Conservation (phyloP, 2,329 filamentous ascomycete species). For the Xylogone sp. region DNA sequence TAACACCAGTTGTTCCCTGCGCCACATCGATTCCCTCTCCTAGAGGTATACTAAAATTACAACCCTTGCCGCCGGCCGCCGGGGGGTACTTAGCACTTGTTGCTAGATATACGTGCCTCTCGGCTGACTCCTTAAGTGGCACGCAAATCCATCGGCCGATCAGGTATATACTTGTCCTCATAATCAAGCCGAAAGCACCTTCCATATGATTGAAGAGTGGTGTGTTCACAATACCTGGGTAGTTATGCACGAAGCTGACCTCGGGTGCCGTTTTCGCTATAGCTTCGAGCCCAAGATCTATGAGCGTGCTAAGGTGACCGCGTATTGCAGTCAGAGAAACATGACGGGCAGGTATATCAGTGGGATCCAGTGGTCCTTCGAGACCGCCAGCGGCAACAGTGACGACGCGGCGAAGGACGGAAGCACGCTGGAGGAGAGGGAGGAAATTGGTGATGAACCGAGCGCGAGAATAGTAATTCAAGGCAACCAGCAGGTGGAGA, state of each 20-base stretch:
- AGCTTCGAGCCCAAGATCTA: conserved; percentile 42
- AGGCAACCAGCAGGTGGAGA: conserved; percentile 42
- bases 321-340: conserved; percentile 32
- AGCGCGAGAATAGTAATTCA: conserved; percentile 52
- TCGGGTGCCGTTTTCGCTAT: conserved; percentile 40
- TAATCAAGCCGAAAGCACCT: conserved; percentile 23
- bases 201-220: conserved; percentile 14
- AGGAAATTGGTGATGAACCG: conserved; percentile 53
- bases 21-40: too few species aligned
- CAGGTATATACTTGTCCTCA: background rate
- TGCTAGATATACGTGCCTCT: conserved; percentile 20
- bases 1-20: conserved; percentile 25
- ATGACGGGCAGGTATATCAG: conserved; percentile 36
- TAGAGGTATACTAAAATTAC: conserved; percentile 11
- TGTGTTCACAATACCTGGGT: conserved; percentile 37
- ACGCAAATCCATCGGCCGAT: background rate
- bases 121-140: background rate
- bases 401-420: conserved; percentile 45
- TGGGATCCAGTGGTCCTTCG: conserved; percentile 41
- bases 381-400: conserved; percentile 45
- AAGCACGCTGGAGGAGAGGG: conserved; percentile 45
- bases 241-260: conserved; percentile 44
- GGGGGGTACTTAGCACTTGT: conserved; percentile 21
- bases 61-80: conserved; percentile 12
- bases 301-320: conserved; percentile 43